phyloP scores from a whole-genome alignment of 768 basidiomycete species.

The Kwoniella bestiolae region DNA sequence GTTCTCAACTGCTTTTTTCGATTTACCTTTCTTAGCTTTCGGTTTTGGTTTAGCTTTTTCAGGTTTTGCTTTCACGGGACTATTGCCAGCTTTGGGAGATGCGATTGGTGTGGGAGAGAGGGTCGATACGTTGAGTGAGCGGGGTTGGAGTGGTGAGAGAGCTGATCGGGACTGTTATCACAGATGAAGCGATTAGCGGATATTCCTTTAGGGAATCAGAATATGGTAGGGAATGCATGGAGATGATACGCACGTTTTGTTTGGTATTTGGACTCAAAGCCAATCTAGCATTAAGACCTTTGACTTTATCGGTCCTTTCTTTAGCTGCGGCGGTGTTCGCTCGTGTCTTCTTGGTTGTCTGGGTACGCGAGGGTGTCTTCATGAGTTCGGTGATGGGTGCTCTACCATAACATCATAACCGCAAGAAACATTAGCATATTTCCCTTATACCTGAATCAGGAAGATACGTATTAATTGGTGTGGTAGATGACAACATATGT shows the following conservation, averaged over 20 bases:
- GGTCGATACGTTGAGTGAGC: slow-evolving; percentile 31
- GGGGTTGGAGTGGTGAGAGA: slow-evolving; percentile 46
- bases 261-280: slow-evolving; percentile 36
- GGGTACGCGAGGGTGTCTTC: slow-evolving; percentile 54
- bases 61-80: slow-evolving; percentile 11
- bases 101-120: slow-evolving; percentile 10
- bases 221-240: too few species aligned
- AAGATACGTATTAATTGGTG: too few species aligned
- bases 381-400: slow-evolving; percentile 49
- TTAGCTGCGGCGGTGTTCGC: slow-evolving; percentile 46
- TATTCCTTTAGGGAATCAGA: too few species aligned
- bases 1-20: slow-evolving; percentile 2
- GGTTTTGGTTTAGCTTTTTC: slow-evolving; percentile 21
- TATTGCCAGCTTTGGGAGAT: slow-evolving; percentile 17
- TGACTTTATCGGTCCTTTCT: slow-evolving; percentile 45
- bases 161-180: slow-evolving; percentile 19
- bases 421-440: not conserved
- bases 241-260: slow-evolving; percentile 21
- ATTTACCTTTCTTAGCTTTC: slow-evolving; percentile 27
- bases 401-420: slow-evolving; percentile 1
- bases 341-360: slow-evolving; percentile 54
- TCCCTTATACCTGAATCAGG: not conserved
- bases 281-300: slow-evolving; percentile 33
- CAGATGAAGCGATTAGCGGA: not conserved
- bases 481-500: not conserved